These are phyloP conservation scores for Rauvolfia tetraphylla DNA, from an alignment of 257 asterid species.

Conservation along the genomic window DNA sequence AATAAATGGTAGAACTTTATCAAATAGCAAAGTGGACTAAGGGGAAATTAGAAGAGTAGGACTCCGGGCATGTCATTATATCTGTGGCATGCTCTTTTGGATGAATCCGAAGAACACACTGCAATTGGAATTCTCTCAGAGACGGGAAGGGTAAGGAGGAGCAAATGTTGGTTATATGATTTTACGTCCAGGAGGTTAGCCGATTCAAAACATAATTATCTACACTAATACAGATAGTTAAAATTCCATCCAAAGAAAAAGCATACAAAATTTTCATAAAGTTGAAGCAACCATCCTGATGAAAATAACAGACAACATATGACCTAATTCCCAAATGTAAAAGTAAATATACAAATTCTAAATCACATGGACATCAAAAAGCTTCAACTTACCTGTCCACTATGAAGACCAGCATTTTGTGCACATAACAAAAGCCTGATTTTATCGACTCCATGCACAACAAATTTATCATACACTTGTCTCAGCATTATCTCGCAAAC, in stretches of 20 bases:
- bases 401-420: slow-evolving; percentile 42
- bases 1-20: neutral
- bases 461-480: slow-evolving; percentile 39
- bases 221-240: neutral
- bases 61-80: neutral
- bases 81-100: neutral
- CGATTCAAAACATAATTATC: neutral
- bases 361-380: neutral
- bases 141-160: neutral
- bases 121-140: neutral
- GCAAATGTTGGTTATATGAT: neutral
- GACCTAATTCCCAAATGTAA: neutral
- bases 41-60: neutral
- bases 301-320: neutral
- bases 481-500: slow-evolving; percentile 46
- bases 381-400: slow-evolving; percentile 43
- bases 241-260: neutral
- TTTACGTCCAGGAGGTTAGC: neutral
- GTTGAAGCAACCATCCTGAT: neutral
- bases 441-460: slow-evolving; percentile 32
- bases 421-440: slow-evolving; percentile 33
- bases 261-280: neutral
- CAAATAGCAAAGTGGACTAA: neutral
- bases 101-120: neutral
- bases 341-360: neutral